phyloP scores from a whole-genome alignment of 371 early-diverging fungal species.

The Rhizopus microsporus region DNA sequence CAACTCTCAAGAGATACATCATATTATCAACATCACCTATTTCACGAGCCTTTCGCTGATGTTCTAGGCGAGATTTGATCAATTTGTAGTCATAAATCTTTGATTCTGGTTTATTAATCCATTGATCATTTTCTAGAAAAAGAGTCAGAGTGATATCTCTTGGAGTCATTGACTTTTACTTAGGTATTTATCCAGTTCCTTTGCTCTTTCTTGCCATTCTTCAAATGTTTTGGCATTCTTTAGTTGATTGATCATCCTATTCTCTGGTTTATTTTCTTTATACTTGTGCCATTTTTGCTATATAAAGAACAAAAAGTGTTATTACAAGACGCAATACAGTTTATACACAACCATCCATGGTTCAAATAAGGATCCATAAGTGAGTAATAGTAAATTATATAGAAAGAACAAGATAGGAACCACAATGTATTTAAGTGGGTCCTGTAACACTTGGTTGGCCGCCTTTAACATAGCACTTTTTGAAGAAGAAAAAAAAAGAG shows the following conservation, averaged over 20 bases:
- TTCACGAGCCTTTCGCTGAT: constrained; percentile 52
- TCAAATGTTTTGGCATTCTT: constrained; percentile 52
- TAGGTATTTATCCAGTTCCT: constrained; percentile 48
- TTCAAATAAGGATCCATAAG: constrained; percentile 26
- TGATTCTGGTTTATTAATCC: constrained; percentile 56
- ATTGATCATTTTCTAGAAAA: constrained; percentile 52
- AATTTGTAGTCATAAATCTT: constrained; percentile 71
- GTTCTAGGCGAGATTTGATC: constrained; percentile 56
- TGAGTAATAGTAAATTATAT: constrained; percentile 21
- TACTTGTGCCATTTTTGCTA: constrained; percentile 33
- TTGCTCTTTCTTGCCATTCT: constrained; percentile 62
- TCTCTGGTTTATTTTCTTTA: constrained; percentile 40
- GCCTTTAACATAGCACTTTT: neutral
- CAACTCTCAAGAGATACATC: constrained; percentile 64
- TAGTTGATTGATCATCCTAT: constrained; percentile 39
- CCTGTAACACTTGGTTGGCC: constrained; percentile 7
- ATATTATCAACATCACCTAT: constrained; percentile 58
- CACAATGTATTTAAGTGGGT: constrained; percentile 29
- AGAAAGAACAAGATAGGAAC: constrained; percentile 32
- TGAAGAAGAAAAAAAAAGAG: neutral
- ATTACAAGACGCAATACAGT: neutral
- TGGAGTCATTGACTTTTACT: constrained; percentile 6
- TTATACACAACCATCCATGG: constrained; percentile 27
- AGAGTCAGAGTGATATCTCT: neutral
- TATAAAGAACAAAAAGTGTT: neutral